Base-by-base conservation (phyloP, 805 yeast species). In the Cyberlindnera subsufficiens region DNA sequence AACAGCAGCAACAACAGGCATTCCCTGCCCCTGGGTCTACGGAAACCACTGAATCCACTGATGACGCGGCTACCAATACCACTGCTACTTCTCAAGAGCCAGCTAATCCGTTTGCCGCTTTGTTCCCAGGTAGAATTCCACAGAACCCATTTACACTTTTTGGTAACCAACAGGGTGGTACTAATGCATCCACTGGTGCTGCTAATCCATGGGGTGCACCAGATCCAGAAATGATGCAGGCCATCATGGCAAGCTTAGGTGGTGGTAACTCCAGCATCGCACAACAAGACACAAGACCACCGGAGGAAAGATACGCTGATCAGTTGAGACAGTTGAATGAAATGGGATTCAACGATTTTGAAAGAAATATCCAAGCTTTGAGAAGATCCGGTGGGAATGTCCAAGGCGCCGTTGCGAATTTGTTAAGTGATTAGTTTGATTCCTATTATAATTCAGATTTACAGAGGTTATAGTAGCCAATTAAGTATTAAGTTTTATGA, bases 361-460 rank as follows among this genome's bases (percentile, higher is more conserved):
- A 91, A 53, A 75, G 86, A 53, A 93, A 93, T 59, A 89, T 93
- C 19, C 81, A 80, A 25, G 98, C 98, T 2, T 74, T 93, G 55
- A 80, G 97, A 68, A 80, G 98, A 66, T 80, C 91, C 42, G 99
- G 99, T 30, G 99, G 99, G 8, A 86, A 90, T 49, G 97, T 91
- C 20, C 96, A 91, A 67, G 97, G 97, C 37, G 99, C 99, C 10
- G 72, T 91, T 40, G 97, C 91, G 64, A 86, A 87, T 42, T 68
- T 90, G 54, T 72, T 90, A 44, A 83, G 74, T 47, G 86, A 85
- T 22, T 39, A 17, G 13, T 37, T 30, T 32, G 20, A 32, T 32
- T 18, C 27, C 27, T 22, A 22, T 22, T 22, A 22, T 22, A 22
- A 22, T 6, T 22, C 27, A 22, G 4, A 9, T 22, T 11, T 22